These are phyloP conservation scores for Sungouiella thailandica DNA, from an alignment of 805 yeast species.

Conservation along the genomic window DNA sequence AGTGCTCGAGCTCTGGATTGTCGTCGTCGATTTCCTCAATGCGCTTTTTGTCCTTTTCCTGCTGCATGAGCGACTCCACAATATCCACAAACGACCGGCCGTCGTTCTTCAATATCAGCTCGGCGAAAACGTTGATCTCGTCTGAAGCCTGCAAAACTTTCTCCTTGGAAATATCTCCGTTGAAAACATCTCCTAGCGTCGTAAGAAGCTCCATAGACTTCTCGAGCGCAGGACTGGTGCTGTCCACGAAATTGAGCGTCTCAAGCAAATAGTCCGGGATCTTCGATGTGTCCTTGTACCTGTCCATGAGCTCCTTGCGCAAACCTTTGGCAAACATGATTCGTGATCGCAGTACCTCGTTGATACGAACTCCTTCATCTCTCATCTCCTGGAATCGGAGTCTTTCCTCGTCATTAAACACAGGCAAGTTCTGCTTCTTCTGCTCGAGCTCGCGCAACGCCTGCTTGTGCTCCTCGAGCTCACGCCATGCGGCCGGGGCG, in stretches of 20 bases:
- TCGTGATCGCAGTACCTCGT: too few species aligned
- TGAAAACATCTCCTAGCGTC: too few species aligned
- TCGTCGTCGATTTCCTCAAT: conserved; percentile 4
- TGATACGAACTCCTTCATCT: too few species aligned
- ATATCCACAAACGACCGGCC: conserved; percentile 75
- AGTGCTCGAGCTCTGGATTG: conserved; percentile 7
- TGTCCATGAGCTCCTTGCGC: neutral
- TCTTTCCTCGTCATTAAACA: neutral
- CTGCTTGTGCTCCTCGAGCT: neutral
- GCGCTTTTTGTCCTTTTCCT: conserved; percentile 1
- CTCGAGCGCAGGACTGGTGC: too few species aligned
- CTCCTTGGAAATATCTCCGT: too few species aligned
- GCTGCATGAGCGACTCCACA: conserved; percentile 55
- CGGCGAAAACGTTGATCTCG: too few species aligned
- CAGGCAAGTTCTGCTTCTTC: too few species aligned
- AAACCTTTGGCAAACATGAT: neutral
- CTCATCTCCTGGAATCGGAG: neutral
- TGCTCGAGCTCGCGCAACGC: too few species aligned
- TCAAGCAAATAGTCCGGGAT: neutral
- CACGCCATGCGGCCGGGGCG: neutral
- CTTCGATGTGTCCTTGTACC: neutral
- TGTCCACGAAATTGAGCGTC: neutral
- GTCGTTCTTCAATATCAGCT: conserved; percentile 69
- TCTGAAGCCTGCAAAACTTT: conserved; percentile 9
- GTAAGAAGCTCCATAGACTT: too few species aligned